Evolutionary conservation across 169 alveolate species (phyloP), one percentile per base, ranked within the genome.

Genomic region (Eimeria sp.): DNA sequence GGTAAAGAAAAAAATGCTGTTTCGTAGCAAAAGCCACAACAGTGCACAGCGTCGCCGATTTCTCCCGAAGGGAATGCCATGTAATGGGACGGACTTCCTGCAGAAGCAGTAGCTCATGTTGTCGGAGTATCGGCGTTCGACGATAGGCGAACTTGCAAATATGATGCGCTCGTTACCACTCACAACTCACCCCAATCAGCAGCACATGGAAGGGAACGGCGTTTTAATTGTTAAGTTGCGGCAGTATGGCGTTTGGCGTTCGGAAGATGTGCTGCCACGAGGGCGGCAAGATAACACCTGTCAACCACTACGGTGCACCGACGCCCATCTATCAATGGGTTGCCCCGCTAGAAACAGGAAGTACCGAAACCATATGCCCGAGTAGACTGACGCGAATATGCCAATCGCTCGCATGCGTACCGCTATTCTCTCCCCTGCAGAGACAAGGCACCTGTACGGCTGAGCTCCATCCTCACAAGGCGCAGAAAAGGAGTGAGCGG

Each of bases 71-170:
- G 20, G 76, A 27, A n/a, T 66, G 46, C 1, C 20, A 2, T 49
- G 77, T 4, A 27, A 68, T n/a, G 25, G 10, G n/a, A 68, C 77
- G 77, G 49, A 68, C 77, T 68, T 68, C 77, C 77, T 68, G 77
- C 27, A 16, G 77, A 43, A 68, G 49, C 77, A 68, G 46, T 16
- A 68, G 49, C 25, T 68, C 77, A 30, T 27, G 30, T 49, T n/a
- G 49, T 30, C 20, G 49, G 25, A 68, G 46, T 16, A 30, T 10
- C 77, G 27, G 40, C 49, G 46, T 27, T 27, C 10, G 33, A 64
- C 3, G 37, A 64, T 20, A 33, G n/a, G 74, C 13, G 25, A 64
- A 64, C 25, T 64, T 6, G 74, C 37, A 1, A 64, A 64, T 8
- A 23, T 1, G 2, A 20, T 62, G 74, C 13, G 25, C 10, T 9